Conservation (phyloP, 768 basidiomycete genomes). For the Mycena amicta region DNA sequence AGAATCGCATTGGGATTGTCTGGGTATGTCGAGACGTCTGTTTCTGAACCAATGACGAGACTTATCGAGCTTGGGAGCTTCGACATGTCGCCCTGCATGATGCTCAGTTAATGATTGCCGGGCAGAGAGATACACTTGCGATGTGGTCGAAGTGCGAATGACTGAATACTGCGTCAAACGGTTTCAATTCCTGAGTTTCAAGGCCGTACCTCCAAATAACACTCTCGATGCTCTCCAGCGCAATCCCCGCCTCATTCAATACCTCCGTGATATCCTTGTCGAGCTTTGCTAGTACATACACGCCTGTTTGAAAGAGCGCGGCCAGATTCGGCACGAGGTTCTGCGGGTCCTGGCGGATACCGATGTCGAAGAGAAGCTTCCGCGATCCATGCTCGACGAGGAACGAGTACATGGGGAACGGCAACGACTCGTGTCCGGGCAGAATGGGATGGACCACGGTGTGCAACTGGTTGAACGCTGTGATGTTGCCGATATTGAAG, state of each 20-base stretch:
- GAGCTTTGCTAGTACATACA: not conserved
- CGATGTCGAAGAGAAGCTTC: not conserved
- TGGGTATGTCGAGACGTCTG: not conserved
- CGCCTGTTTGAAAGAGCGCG: not conserved
- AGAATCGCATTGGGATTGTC: not conserved
- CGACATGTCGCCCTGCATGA: not conserved
- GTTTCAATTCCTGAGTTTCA: not conserved
- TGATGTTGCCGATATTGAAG: not conserved
- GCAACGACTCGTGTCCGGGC: not conserved
- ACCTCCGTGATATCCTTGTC: not conserved
- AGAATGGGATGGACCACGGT: not conserved
- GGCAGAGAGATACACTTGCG: not conserved
- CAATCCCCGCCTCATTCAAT: not conserved
- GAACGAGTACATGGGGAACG: not conserved
- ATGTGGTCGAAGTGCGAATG: slow-evolving; percentile 3
- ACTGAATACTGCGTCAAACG: not conserved
- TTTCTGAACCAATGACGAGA: not conserved
- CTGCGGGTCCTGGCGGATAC: not conserved
- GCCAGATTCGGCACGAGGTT: not conserved
- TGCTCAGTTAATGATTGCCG: not conserved
- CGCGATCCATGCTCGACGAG: not conserved
- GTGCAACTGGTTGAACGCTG: not conserved
- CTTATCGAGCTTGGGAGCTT: not conserved
- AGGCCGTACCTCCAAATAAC: not conserved
- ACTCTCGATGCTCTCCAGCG: not conserved